These are phyloP conservation scores for Taxillus chinensis DNA, from an alignment of 164 flowering plant species.

Conservation along the genomic window DNA sequence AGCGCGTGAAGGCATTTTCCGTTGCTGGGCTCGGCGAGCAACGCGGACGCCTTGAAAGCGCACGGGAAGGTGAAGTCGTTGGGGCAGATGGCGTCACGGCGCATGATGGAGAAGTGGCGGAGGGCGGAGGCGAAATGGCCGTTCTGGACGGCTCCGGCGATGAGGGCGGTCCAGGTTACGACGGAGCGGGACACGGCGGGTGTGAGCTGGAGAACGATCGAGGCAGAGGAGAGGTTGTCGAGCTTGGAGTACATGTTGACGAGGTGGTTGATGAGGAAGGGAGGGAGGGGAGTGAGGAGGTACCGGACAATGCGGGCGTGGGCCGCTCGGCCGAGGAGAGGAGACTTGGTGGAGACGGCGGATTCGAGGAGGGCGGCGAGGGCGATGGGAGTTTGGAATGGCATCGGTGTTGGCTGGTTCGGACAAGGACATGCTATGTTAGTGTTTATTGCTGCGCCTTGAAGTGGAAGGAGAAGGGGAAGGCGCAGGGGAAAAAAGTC, in stretches of 20 bases:
- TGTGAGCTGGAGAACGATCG: constrained; percentile 39
- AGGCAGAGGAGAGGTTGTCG: constrained; percentile 55
- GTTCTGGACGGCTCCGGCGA: constrained; percentile 63
- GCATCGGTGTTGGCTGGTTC: constrained; percentile 12
- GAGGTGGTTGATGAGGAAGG: constrained; percentile 67
- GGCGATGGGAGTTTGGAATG: constrained; percentile 35
- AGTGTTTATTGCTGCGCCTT: background rate
- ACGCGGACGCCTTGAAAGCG: constrained; percentile 51
- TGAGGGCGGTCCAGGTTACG: constrained; percentile 84
- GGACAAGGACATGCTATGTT: constrained; percentile 8
- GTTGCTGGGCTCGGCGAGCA: constrained; percentile 18
- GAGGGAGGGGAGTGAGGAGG: constrained; percentile 25
- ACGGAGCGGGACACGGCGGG: constrained; percentile 45
- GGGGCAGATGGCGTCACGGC: constrained; percentile 37
- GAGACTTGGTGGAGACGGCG: constrained; percentile 41
- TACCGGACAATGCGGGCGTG: constrained; percentile 58
- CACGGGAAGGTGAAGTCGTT: constrained; percentile 92
- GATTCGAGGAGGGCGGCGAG: constrained; percentile 41
- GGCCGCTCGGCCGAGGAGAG: constrained; percentile 52
- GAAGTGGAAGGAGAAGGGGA: constrained; percentile 1
- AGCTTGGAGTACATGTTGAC: constrained; percentile 84
- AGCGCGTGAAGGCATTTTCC: constrained; percentile 59
- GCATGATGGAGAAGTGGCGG: constrained; percentile 45
- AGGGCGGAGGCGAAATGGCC: constrained; percentile 47
- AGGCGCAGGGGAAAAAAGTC: background rate